Evolutionary conservation across 495 filamentous ascomycete genomes (phyloP), one percentile per base, ranked within the genome.

Genomic region (Penicillium canariense): DNA sequence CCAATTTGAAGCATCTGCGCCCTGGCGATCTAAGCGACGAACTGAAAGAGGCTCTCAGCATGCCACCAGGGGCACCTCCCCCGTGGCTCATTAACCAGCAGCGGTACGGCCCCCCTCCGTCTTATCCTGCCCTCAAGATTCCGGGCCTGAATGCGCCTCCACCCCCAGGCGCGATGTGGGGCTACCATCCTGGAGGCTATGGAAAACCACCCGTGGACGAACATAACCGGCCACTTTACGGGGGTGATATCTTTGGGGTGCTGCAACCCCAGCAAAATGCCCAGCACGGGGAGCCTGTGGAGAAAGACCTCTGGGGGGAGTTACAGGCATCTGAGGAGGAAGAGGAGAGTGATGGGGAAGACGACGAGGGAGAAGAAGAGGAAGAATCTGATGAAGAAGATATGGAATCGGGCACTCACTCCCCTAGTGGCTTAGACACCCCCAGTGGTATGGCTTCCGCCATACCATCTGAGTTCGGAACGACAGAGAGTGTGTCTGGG

Each of bases 81-180:
- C 94, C 94, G 25, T 98, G 94, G 94, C 82, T 97, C 43, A 93
- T 98, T 63, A 95, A 96, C 68, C 90, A 95, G 71, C 94, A 98
- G 67, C 84, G 92, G 59, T 89, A 89, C 60, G 94, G 94, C 2
- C 91, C 90, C 2, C 94, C 94, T 0, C 93, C 94, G 8, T 91
- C 88, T 7, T 98, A 98, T 70, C 90, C 94, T 18, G 86, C 87
- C 17, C 77, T 97, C 38, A 96, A 93, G 66, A 91, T 98, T 45
- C 89, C 94, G 6, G 94, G 94, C 26, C 79, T 98, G 18, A 98
- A 97, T 72, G 91, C 92, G n/a, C 90, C 94, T 4, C 87, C 91
- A 7, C 94, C 94, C 4, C 81, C 88, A n/a, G 94, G 94, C n/a
- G 91, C 86, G 9, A 80, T 83, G 62, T 98, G 94, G 94, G 94